Percentiles rank a stretch among this genome's conserved stretches.
Evolutionary conservation across 2,329 filamentous ascomycete species (phyloP).

Genomic region (Xylaria digitata): DNA sequence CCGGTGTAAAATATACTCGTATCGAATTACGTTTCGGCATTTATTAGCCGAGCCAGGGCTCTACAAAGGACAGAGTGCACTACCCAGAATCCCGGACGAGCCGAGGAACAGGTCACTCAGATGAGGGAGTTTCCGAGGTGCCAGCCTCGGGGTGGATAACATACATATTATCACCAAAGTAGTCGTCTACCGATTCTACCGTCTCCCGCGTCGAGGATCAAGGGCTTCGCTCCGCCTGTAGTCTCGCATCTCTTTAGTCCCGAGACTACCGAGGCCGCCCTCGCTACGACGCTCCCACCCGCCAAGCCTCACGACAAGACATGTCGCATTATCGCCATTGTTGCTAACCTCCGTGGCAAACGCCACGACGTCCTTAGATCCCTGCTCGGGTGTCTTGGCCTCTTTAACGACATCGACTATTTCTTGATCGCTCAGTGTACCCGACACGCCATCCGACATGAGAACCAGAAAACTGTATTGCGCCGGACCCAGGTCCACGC

Average conservation of each 20-base stretch:
- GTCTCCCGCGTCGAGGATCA: constrained; percentile 77
- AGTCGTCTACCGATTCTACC: constrained; percentile 28
- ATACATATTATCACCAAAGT: neutral
- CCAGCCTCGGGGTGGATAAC: neutral
- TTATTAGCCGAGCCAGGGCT: neutral
- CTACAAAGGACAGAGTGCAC: neutral
- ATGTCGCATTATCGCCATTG: constrained; percentile 76
- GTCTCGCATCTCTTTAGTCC: constrained; percentile 91
- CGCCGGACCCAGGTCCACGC: constrained; percentile 81
- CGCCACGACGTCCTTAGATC: constrained; percentile 79
- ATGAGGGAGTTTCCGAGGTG: neutral
- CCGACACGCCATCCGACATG: constrained; percentile 88
- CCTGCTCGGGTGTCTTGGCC: constrained; percentile 88
- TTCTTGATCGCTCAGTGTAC: constrained; percentile 89
- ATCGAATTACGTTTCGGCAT: neutral
- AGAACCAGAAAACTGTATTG: constrained; percentile 92
- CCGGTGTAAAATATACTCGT: neutral
- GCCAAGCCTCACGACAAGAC: constrained; percentile 73
- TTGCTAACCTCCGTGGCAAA: constrained; percentile 87
- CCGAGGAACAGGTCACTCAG: neutral
- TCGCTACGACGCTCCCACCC: constrained; percentile 80
- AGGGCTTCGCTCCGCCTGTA: constrained; percentile 82
- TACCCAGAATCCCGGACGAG: neutral
- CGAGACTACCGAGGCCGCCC: constrained; percentile 87
- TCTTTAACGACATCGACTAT: constrained; percentile 97